These are phyloP conservation scores for Trichosporon asahii DNA, from an alignment of 1,284 basidiomycete genomes.

Conservation along the genomic window DNA sequence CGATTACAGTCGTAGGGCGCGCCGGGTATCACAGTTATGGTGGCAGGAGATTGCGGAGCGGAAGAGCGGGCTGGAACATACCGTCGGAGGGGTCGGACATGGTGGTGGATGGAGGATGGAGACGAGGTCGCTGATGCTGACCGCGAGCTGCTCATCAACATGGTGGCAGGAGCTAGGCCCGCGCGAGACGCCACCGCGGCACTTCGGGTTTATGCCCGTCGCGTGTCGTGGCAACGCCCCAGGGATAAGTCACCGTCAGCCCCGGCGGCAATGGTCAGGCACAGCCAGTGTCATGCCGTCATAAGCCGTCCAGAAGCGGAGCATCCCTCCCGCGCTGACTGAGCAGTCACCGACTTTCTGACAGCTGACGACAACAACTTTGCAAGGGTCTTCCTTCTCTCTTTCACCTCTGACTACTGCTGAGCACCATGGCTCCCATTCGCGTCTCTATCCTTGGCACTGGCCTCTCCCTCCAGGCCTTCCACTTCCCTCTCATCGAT, in stretches of 20 bases:
- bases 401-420: not conserved
- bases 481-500: conserved; percentile 74
- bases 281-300: not conserved
- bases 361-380: not conserved
- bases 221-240: conserved; percentile 2
- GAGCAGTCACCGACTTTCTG: not conserved
- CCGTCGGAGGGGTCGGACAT: conserved; percentile 53
- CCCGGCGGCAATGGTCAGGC: not conserved
- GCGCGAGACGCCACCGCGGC: not conserved
- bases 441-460: conserved; percentile 69
- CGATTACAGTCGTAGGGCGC: not conserved
- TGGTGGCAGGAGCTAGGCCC: not conserved
- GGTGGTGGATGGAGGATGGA: conserved; percentile 13
- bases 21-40: not conserved
- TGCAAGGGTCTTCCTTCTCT: not conserved
- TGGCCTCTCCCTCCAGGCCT: conserved; percentile 69
- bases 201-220: not conserved
- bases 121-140: conserved; percentile 2
- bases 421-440: conserved; percentile 54
- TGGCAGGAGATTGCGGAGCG: conserved; percentile 1
- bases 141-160: not conserved
- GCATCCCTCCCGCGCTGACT: not conserved
- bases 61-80: conserved; percentile 35
- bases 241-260: not conserved
- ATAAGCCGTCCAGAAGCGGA: not conserved